phyloP scores from a whole-genome alignment of 2,329 filamentous ascomycete species.

The Venturiaceae sp. region DNA sequence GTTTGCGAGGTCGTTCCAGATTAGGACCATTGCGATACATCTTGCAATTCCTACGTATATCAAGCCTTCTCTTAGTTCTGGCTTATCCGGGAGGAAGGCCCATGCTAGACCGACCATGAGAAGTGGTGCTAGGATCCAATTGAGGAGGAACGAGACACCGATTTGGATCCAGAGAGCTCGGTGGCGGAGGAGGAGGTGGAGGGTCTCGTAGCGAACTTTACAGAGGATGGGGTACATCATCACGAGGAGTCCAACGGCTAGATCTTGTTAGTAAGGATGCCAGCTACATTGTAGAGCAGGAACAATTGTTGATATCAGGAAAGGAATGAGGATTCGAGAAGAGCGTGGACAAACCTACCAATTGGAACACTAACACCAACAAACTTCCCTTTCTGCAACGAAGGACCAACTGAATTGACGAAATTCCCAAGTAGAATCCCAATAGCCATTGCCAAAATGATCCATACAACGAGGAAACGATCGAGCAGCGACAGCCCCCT shows the following conservation, averaged over 20 bases:
- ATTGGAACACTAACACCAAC: slow-evolving; percentile 62
- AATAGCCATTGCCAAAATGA: slow-evolving; percentile 66
- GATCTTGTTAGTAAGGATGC: not conserved
- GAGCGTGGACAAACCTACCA: slow-evolving; percentile 42
- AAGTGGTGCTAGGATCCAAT: slow-evolving; percentile 76
- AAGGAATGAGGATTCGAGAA: not conserved
- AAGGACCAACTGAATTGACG: slow-evolving; percentile 49
- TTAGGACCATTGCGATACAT: slow-evolving; percentile 78
- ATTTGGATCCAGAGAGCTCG: slow-evolving; percentile 67
- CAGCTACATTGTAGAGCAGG: not conserved
- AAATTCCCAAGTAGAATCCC: slow-evolving; percentile 72
- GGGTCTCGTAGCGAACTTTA: slow-evolving; percentile 69
- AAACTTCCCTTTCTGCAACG: slow-evolving; percentile 61
- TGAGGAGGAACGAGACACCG: slow-evolving; percentile 64
- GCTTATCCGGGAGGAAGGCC: slow-evolving; percentile 37
- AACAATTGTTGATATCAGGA: not conserved
- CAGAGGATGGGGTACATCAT: slow-evolving; percentile 96
- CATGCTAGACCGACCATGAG: slow-evolving; percentile 70
- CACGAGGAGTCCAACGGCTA: slow-evolving; percentile 69
- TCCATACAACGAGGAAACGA: slow-evolving; percentile 47
- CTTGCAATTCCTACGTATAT: slow-evolving; percentile 76
- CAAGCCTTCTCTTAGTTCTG: slow-evolving; percentile 49
- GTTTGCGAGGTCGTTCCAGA: slow-evolving; percentile 70
- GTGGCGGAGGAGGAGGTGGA: slow-evolving; percentile 56
- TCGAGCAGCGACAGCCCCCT: slow-evolving; percentile 18